Percentiles rank a stretch among this genome's conserved stretches.
Evolutionary conservation across 2,329 filamentous ascomycete genomes (phyloP).

Genomic region (Leptographium galeiforme): DNA sequence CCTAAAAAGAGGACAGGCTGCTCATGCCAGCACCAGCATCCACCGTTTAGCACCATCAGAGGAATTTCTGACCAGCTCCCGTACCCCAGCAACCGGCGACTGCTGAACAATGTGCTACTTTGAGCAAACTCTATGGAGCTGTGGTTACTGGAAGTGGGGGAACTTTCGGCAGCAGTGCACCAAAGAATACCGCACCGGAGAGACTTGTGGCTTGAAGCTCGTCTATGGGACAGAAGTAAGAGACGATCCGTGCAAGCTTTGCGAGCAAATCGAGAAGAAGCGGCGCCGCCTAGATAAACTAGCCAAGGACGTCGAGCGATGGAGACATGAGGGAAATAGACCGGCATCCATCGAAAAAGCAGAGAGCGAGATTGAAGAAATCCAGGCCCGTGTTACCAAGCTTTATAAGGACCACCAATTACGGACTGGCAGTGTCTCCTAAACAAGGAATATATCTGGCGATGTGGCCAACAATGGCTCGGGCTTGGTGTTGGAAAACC

Average conservation of each 20-base stretch:
- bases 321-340: conserved; percentile 63
- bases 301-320: conserved; percentile 59
- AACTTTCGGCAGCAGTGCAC: conserved; percentile 86
- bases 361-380: conserved; percentile 52
- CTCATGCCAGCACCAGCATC: background rate
- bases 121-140: conserved; percentile 73
- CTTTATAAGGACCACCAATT: conserved; percentile 24
- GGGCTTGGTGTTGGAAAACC: too few species aligned
- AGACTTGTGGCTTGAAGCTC: conserved; percentile 90
- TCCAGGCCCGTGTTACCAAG: conserved; percentile 44
- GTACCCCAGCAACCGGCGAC: background rate
- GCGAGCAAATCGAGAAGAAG: conserved; percentile 83
- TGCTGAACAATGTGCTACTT: conserved; percentile 74
- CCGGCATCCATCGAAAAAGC: conserved; percentile 60
- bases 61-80: background rate
- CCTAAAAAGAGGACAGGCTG: background rate
- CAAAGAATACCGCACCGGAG: conserved; percentile 88
- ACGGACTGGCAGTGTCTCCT: background rate
- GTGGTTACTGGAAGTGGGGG: conserved; percentile 90
- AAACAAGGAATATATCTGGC: background rate
- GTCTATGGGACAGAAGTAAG: conserved; percentile 61
- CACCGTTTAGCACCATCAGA: background rate
- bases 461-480: too few species aligned
- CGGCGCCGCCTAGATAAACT: conserved; percentile 62
- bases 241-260: conserved; percentile 61